phyloP scores from a whole-genome alignment of 805 yeast species.

The Ogataea degrootiae region DNA sequence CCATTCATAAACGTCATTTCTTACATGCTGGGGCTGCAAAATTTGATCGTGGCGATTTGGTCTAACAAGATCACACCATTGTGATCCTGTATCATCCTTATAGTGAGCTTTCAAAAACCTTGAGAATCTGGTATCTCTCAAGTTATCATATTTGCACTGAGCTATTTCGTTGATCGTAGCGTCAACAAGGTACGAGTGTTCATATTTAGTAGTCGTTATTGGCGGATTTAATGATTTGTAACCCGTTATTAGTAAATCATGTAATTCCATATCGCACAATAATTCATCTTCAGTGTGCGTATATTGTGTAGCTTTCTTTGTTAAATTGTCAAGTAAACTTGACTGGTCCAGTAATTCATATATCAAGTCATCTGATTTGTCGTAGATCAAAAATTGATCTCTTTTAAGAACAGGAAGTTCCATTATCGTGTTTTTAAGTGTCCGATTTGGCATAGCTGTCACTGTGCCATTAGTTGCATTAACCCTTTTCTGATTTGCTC shows the following conservation, averaged over 20 bases:
- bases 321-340: not conserved
- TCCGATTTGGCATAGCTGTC: slow-evolving; percentile 13
- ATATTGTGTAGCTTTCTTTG: not conserved
- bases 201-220: too few relatives aligned
- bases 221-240: too few relatives aligned
- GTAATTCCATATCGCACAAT: too few relatives aligned
- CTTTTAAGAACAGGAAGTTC: slow-evolving; percentile 28
- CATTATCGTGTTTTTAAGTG: slow-evolving; percentile 24
- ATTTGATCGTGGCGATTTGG: slow-evolving; percentile 35
- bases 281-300: not conserved
- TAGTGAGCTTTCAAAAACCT: slow-evolving; percentile 1
- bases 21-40: slow-evolving; percentile 27
- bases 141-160: not conserved
- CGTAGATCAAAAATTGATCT: slow-evolving; percentile 32
- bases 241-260: too few relatives aligned
- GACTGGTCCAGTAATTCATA: not conserved
- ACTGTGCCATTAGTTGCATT: not conserved
- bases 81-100: slow-evolving; percentile 10
- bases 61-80: slow-evolving; percentile 42
- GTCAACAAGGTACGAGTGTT: too few relatives aligned
- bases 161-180: not conserved
- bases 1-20: slow-evolving; percentile 34
- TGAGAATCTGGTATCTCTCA: not conserved
- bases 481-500: slow-evolving; percentile 20
- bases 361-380: slow-evolving; percentile 12